phyloP scores from a whole-genome alignment of 2,329 filamentous ascomycete species.

The Penicillium polonicum region DNA sequence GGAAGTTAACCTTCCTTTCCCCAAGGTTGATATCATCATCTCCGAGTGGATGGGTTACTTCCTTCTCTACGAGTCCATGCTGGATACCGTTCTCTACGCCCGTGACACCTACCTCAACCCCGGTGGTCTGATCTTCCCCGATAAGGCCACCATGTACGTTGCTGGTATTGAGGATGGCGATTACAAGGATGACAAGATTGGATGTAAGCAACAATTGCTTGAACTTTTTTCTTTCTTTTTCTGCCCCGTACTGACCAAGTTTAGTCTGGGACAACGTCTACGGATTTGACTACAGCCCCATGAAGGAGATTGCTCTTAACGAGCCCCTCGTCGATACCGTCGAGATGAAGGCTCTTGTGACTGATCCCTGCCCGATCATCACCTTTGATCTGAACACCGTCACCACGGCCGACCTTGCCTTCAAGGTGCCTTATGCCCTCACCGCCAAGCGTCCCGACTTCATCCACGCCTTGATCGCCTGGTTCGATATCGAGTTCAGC shows the following conservation, averaged over 20 bases:
- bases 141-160: slow-evolving; percentile 97
- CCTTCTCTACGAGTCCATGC: slow-evolving; percentile 96
- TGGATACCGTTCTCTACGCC: slow-evolving; percentile 96
- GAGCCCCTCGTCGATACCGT: slow-evolving; percentile 98
- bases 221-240: neutral
- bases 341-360: slow-evolving; percentile 94
- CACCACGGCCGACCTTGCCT: slow-evolving; percentile 77
- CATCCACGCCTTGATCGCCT: slow-evolving; percentile 91
- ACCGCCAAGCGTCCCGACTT: slow-evolving; percentile 83
- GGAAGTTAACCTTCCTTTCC: slow-evolving; percentile 88
- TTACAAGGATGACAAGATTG: slow-evolving; percentile 99
- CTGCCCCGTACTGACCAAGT: slow-evolving; percentile 25
- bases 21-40: slow-evolving; percentile 98
- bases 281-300: slow-evolving; percentile 91
- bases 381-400: slow-evolving; percentile 93
- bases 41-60: slow-evolving; percentile 99
- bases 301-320: slow-evolving; percentile 89
- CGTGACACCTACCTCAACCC: slow-evolving; percentile 86
- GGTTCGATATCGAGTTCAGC: slow-evolving; percentile 99
- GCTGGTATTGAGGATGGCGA: slow-evolving; percentile 98
- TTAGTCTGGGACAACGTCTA: slow-evolving; percentile 99
- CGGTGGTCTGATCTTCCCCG: slow-evolving; percentile 93
- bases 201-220: slow-evolving; percentile 64
- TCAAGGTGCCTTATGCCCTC: slow-evolving; percentile 75
- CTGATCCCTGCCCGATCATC: slow-evolving; percentile 80